Percentiles rank a stretch among this genome's conserved stretches.
Conservation (phyloP, 2,329 filamentous ascomycete genomes). For the Microdochium bolleyi region DNA sequence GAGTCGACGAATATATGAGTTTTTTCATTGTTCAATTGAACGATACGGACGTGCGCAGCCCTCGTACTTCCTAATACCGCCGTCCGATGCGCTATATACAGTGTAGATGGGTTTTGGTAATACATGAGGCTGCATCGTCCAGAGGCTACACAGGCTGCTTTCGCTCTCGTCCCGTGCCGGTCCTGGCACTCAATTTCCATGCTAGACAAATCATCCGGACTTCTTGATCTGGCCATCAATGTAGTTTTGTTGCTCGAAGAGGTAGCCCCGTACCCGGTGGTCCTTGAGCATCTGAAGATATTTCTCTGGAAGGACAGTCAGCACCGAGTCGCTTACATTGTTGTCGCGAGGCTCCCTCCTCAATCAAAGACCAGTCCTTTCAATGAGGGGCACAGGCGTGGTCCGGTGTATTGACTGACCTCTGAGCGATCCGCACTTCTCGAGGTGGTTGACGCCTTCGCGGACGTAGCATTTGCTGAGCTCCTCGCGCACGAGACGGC, state of each 20-base stretch:
- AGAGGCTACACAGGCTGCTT: neutral
- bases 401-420: slow-evolving; percentile 47
- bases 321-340: neutral
- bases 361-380: no score
- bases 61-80: neutral
- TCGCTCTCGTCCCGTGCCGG: neutral
- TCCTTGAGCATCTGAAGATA: slow-evolving; percentile 73
- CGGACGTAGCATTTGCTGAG: slow-evolving; percentile 78
- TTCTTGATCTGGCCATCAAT: slow-evolving; percentile 35
- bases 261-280: slow-evolving; percentile 69
- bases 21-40: neutral
- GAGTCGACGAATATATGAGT: no score
- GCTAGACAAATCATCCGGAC: slow-evolving; percentile 10
- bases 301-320: slow-evolving; percentile 45
- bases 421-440: slow-evolving; percentile 77
- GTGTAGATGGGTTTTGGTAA: neutral
- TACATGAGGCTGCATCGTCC: neutral
- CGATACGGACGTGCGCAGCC: neutral
- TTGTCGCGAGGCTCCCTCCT: no score
- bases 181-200: neutral
- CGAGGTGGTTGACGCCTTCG: slow-evolving; percentile 80
- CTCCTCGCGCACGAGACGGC: slow-evolving; percentile 72
- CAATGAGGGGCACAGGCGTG: slow-evolving; percentile 5
- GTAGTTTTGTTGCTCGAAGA: slow-evolving; percentile 76
- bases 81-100: neutral